These are phyloP conservation scores for Debaryomyces hansenii DNA, from an alignment of 805 yeast genomes.

Conservation along the genomic window DNA sequence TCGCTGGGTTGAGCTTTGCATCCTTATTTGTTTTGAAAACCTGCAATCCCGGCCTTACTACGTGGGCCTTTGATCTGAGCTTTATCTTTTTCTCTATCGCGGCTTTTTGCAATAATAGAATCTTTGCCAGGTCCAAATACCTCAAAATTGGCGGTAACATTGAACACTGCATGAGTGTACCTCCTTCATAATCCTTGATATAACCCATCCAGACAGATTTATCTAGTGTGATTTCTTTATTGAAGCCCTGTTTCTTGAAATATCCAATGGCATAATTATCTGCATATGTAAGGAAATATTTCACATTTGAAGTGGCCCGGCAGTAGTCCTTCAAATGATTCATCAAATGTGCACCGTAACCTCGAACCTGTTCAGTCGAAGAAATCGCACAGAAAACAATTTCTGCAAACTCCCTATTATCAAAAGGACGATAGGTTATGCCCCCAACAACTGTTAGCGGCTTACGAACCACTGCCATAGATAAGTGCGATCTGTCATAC, in stretches of 20 bases:
- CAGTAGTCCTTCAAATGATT: constrained; percentile 96
- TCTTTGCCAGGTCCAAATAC: constrained; percentile 85
- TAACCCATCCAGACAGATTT: constrained; percentile 95
- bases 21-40: constrained; percentile 56
- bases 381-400: constrained; percentile 98
- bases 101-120: constrained; percentile 83
- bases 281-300: constrained; percentile 90
- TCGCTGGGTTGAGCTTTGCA: constrained; percentile 61
- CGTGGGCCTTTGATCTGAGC: constrained; percentile 72
- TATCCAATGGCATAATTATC: constrained; percentile 99
- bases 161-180: constrained; percentile 95
- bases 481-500: constrained; percentile 89
- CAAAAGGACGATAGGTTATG: constrained; percentile 92
- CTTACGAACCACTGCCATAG: constrained; percentile 93
- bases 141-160: constrained; percentile 83
- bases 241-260: constrained; percentile 97
- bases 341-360: constrained; percentile 98
- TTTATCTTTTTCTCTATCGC: constrained; percentile 85
- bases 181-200: constrained; percentile 98
- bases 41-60: constrained; percentile 78
- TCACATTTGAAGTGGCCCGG: constrained; percentile 78
- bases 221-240: constrained; percentile 88
- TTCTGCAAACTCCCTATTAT: constrained; percentile 89
- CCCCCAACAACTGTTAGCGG: constrained; percentile 98
- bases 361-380: constrained; percentile 96